phyloP scores from a whole-genome alignment of 495 filamentous ascomycete species.

The Monascus purpureus region DNA sequence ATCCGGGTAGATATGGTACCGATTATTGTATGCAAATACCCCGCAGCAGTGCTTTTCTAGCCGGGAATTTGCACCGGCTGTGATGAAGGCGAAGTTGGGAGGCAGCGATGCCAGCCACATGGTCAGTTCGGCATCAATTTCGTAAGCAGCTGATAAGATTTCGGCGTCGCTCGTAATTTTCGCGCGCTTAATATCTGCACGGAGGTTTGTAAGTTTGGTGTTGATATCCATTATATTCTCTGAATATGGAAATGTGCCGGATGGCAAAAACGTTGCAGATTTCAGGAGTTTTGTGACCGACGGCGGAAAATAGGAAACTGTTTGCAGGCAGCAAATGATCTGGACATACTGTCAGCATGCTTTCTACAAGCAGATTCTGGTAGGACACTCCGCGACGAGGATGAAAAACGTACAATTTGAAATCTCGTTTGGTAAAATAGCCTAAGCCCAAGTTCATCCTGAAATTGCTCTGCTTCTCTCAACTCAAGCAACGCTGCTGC shows the following conservation, averaged over 20 bases:
- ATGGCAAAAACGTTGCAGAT: constrained; percentile 21
- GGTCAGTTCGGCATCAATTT: constrained; percentile 38
- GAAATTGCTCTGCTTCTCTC: constrained; percentile 42
- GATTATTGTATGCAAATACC: constrained; percentile 29
- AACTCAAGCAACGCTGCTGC: constrained; percentile 42
- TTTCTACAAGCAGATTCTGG: not conserved
- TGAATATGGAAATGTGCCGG: constrained; percentile 17
- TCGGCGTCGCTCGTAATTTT: constrained; percentile 22
- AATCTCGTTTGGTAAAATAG: constrained; percentile 45
- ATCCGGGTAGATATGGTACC: constrained; percentile 45
- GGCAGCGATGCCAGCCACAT: constrained; percentile 29
- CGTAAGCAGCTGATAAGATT: constrained; percentile 30
- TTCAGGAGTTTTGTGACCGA: constrained; percentile 21
- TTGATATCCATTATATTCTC: constrained; percentile 24
- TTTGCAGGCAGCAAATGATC: constrained; percentile 28
- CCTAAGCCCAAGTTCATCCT: constrained; percentile 36
- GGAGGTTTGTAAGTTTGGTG: constrained; percentile 30
- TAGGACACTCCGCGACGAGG: not conserved
- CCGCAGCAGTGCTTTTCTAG: constrained; percentile 14
- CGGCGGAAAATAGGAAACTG: constrained; percentile 19
- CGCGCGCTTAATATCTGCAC: constrained; percentile 26
- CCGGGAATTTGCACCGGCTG: constrained; percentile 9
- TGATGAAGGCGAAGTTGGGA: constrained; percentile 16
- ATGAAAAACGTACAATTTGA: constrained; percentile 22
- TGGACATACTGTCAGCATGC: constrained; percentile 5